Percentiles rank a stretch among this genome's conserved stretches.
Conservation (phyloP, 1,284 basidiomycete species). For the Rhodotorula mucilaginosa region DNA sequence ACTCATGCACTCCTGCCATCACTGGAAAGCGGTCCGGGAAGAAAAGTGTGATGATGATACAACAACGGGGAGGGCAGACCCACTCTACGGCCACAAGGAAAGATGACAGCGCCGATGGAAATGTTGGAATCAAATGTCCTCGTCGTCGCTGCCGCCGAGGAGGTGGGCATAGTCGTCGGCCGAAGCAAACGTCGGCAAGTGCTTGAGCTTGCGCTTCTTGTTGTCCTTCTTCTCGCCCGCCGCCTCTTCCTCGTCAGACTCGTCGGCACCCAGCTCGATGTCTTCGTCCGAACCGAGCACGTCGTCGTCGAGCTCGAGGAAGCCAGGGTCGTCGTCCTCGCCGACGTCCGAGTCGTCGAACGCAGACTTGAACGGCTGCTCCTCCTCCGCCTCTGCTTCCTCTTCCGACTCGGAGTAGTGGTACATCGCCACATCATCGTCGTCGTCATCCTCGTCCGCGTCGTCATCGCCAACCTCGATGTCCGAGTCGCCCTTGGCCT, state of each 20-base stretch:
- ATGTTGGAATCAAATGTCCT: constrained; percentile 20
- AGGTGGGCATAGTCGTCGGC: constrained; percentile 93
- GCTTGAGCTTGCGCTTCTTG: constrained; percentile 68
- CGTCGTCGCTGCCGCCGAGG: constrained; percentile 68
- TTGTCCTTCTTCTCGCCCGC: constrained; percentile 50
- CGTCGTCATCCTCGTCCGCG: constrained; percentile 25
- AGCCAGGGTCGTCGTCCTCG: constrained; percentile 38
- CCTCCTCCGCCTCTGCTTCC: constrained; percentile 20
- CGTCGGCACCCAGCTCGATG: constrained; percentile 51
- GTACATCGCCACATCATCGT: constrained; percentile 30
- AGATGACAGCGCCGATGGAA: not conserved
- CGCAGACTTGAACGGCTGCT: constrained; percentile 38
- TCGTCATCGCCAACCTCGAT: constrained; percentile 29
- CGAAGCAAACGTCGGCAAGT: constrained; percentile 82
- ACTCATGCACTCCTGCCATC: too few relatives aligned
- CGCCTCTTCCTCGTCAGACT: constrained; percentile 55
- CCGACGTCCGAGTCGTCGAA: constrained; percentile 41
- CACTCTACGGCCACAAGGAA: too few relatives aligned
- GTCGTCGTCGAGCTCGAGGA: constrained; percentile 44
- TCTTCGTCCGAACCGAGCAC: constrained; percentile 43
- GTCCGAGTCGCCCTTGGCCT: constrained; percentile 59
- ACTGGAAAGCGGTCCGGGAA: not conserved
- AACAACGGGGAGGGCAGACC: not conserved
- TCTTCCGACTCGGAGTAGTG: constrained; percentile 28
- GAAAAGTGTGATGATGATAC: not conserved